Evolutionary conservation across 805 yeast species (phyloP).

Genomic region (Grigorovia humatica): DNA sequence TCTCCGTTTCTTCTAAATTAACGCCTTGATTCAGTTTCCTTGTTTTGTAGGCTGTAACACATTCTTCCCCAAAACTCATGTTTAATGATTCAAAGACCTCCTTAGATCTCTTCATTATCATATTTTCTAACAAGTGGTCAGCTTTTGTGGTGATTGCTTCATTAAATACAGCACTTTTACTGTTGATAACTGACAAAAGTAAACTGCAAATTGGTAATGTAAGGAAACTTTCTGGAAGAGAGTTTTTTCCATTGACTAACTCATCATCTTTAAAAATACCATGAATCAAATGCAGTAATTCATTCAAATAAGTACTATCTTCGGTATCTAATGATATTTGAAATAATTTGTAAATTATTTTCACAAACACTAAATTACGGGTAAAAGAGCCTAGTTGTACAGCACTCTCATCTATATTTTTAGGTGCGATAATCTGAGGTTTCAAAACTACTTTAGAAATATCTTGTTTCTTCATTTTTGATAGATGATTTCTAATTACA

Average conservation of each 20-base stretch:
- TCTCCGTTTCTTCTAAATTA: slow-evolving; percentile 39
- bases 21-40: slow-evolving; percentile 34
- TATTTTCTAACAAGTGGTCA: slow-evolving; percentile 40
- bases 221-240: slow-evolving; percentile 38
- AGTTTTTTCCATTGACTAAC: slow-evolving; percentile 29
- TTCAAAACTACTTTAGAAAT: slow-evolving; percentile 37
- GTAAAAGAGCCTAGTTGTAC: slow-evolving; percentile 40
- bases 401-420: slow-evolving; percentile 26
- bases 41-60: slow-evolving; percentile 40
- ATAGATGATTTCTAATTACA: slow-evolving; percentile 35
- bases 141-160: slow-evolving; percentile 44
- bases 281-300: slow-evolving; percentile 58
- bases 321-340: slow-evolving; percentile 40
- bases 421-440: slow-evolving; percentile 34
- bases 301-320: slow-evolving; percentile 47
- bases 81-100: slow-evolving; percentile 41
- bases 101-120: slow-evolving; percentile 39
- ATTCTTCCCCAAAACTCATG: slow-evolving; percentile 48
- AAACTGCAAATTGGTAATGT: slow-evolving; percentile 47
- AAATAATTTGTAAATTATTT: slow-evolving; percentile 47
- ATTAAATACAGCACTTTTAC: slow-evolving; percentile 34
- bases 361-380: slow-evolving; percentile 43
- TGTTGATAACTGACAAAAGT: slow-evolving; percentile 41
- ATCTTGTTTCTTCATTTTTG: slow-evolving; percentile 31
- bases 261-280: slow-evolving; percentile 50